Evolutionary conservation across 768 basidiomycete genomes (phyloP).

Genomic region (Rhodotorula kratochvilovae): DNA sequence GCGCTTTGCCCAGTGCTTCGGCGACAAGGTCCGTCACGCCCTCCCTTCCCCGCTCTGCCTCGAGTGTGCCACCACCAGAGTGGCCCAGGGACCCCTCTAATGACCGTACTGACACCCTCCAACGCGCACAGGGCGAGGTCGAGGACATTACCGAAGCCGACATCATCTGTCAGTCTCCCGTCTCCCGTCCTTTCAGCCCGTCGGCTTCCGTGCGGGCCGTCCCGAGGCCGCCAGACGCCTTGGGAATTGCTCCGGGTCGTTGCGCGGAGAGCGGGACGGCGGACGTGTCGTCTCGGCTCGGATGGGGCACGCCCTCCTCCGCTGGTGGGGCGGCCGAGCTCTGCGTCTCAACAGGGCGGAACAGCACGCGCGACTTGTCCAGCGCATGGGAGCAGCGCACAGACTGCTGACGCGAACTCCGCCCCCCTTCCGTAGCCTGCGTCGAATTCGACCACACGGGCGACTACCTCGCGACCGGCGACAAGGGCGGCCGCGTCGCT

Average conservation of each 20-base stretch:
- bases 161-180: slow-evolving; percentile 61
- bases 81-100: too few relatives aligned
- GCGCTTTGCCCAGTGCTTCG: slow-evolving; percentile 99
- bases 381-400: not conserved
- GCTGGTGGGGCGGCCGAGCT: not conserved
- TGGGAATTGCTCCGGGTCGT: too few relatives aligned
- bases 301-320: too few relatives aligned
- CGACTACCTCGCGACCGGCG: slow-evolving; percentile 97
- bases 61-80: not conserved
- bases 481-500: slow-evolving; percentile 98
- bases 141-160: slow-evolving; percentile 99
- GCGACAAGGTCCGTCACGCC: slow-evolving; percentile 71
- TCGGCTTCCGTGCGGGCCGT: not conserved
- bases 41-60: not conserved
- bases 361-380: too few relatives aligned
- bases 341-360: not conserved
- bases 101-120: not conserved
- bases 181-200: not conserved
- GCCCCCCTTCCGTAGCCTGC: slow-evolving; percentile 53
- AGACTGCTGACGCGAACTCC: not conserved
- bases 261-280: too few relatives aligned
- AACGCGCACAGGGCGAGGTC: slow-evolving; percentile 60
- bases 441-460: slow-evolving; percentile 99
- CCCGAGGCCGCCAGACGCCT: not conserved
- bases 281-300: too few relatives aligned